Evolutionary conservation across 2,329 filamentous ascomycete species (phyloP).

Genomic region (Colletotrichum magnum): DNA sequence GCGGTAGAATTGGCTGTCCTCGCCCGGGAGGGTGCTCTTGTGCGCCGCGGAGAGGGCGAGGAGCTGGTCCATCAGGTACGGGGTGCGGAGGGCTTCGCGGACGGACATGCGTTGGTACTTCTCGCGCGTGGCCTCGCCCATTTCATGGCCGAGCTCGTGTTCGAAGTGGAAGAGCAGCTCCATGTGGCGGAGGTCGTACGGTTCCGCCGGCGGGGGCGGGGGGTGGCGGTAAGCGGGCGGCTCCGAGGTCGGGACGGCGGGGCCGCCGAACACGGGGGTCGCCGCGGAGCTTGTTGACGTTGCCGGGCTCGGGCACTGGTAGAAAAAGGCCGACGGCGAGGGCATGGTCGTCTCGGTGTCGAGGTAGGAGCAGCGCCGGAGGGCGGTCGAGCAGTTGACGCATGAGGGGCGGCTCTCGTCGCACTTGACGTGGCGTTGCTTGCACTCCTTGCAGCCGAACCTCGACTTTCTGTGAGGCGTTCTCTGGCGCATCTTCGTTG

Average conservation of each 20-base stretch:
- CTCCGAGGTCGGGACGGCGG: background rate
- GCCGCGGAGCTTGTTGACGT: conserved; percentile 14
- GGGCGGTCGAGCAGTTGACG: conserved; percentile 55
- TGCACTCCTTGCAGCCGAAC: conserved; percentile 57
- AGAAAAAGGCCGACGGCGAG: background rate
- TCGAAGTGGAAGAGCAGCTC: conserved; percentile 30
- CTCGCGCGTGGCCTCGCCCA: conserved; percentile 4
- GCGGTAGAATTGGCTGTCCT: conserved; percentile 47
- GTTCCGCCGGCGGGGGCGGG: conserved; percentile 10
- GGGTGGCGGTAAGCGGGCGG: background rate
- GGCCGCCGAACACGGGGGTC: background rate
- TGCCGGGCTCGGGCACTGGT: conserved; percentile 26
- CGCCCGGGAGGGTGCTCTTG: conserved; percentile 48
- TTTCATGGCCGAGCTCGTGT: background rate
- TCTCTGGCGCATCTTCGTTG: conserved; percentile 20
- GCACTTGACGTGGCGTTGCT: conserved; percentile 58
- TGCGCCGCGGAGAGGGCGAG: conserved; percentile 62
- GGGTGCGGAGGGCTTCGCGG: conserved; percentile 45
- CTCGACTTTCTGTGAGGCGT: conserved; percentile 54
- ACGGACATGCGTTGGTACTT: conserved; percentile 16
- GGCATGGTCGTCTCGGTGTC: conserved; percentile 14
- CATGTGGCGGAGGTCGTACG: conserved; percentile 22
- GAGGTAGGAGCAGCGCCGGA: conserved; percentile 52
- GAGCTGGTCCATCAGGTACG: conserved; percentile 63
- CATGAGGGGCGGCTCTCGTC: conserved; percentile 58